Evolutionary conservation across 176 grass and related monocot genomes (phyloP), one percentile per base, ranked within the genome.

Genomic region (Secale cereale): DNA sequence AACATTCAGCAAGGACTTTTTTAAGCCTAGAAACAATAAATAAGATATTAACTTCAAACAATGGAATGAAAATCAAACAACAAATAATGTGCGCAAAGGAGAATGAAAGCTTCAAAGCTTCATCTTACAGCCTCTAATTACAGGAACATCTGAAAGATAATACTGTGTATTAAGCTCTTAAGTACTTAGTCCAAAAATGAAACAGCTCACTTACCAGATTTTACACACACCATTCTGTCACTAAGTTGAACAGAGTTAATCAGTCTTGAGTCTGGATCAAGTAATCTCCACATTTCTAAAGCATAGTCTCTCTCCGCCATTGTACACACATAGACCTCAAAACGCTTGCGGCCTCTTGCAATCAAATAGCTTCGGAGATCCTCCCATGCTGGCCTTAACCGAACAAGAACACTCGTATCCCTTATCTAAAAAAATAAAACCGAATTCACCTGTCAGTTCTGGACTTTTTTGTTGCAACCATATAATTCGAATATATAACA

Each of bases 271-370:
- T 96, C 93, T 33, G 97, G 97, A 79, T 99, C 97, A 57, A 99
- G 91, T 35, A 99, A 85, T 73, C 97, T 91, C 97, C 97, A 99
- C 93, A 99, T 99, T 89, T 99, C 97, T 83, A 99, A 86, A 76
- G 97, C 97, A 13, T 99, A 99, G 77, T 99, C 97, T 94, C 97
- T 95, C 85, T 99, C 97, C 35, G 97, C 97, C 97, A 99, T 96
- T 36, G 97, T 99, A 83, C 97, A 99, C 76, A 96, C 97, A 84
- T 92, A 99, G 30, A 99, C 97, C 88, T 99, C 97, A 92, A 99
- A 99, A 46, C 97, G 88, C 73, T 96, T 99, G 74, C 97, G 97
- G 22, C 97, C 93, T 92, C 78, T 94, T 41, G 97, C 97, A 83
- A 87, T 99, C 89, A 99, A 78, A 66, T 99, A 99, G 76, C 91